Conservation (phyloP, 2,329 filamentous ascomycete species). For the Colletotrichum tropicicola region DNA sequence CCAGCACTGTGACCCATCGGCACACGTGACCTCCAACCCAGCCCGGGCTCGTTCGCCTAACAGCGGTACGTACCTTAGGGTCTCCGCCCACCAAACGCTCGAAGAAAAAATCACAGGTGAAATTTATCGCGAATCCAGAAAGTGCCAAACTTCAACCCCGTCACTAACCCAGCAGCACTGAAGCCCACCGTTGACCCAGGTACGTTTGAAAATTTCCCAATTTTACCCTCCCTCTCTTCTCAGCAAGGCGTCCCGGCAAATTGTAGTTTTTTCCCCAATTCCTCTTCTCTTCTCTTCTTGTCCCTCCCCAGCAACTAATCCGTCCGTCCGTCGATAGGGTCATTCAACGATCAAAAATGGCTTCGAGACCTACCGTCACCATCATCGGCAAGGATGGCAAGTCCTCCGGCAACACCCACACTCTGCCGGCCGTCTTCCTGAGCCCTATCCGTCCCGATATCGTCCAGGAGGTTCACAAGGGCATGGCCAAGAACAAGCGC, state of each 20-base stretch:
- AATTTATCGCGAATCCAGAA: constrained; percentile 45
- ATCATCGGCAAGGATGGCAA: constrained; percentile 97
- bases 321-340: constrained; percentile 23
- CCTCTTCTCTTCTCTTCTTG: not conserved
- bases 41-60: constrained; percentile 35
- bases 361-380: constrained; percentile 96
- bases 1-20: not conserved
- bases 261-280: not conserved
- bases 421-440: constrained; percentile 96
- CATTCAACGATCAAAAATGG: constrained; percentile 67
- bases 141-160: constrained; percentile 43
- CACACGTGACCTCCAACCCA: constrained; percentile 16
- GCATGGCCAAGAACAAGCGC: constrained; percentile 99
- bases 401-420: constrained; percentile 87
- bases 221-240: constrained; percentile 1
- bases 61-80: constrained; percentile 43
- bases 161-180: constrained; percentile 31
- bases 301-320: constrained; percentile 28
- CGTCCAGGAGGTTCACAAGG: constrained; percentile 98
- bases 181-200: constrained; percentile 51
- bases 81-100: constrained; percentile 49
- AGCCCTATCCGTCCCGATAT: constrained; percentile 98
- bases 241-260: constrained; percentile 19
- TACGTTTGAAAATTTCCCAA: constrained; percentile 34
- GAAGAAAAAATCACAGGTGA: constrained; percentile 44